phyloP scores from a whole-genome alignment of 2,329 filamentous ascomycete species.

The Penicillium aurantiogriseum region DNA sequence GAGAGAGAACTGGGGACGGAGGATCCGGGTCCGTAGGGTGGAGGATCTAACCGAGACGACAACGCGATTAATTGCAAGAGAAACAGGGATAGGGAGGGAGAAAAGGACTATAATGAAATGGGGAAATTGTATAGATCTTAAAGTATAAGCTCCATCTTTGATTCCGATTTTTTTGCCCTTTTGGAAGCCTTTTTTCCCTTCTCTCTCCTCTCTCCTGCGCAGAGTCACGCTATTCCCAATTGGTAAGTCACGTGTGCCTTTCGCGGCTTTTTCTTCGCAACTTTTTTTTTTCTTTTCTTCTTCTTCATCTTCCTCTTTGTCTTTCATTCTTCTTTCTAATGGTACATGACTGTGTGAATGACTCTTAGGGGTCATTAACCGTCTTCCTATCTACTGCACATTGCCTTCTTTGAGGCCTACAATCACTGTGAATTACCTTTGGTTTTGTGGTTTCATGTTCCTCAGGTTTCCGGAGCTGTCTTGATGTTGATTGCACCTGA shows the following conservation, averaged over 20 bases:
- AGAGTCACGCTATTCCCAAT: conserved; percentile 20
- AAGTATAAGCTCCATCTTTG: conserved; percentile 3
- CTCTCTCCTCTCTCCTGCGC: conserved; percentile 2
- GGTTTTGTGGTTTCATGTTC: not conserved
- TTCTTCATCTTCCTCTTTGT: conserved; percentile 22
- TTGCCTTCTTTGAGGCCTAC: not conserved
- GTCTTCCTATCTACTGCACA: not conserved
- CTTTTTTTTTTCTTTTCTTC: conserved; percentile 9
- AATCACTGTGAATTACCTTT: not conserved
- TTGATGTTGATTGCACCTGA: conserved; percentile 5
- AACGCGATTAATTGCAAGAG: conserved; percentile 7
- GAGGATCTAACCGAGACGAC: conserved; percentile 25
- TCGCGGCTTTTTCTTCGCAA: conserved; percentile 21
- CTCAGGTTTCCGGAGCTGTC: not conserved
- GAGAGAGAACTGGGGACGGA: conserved; percentile 28
- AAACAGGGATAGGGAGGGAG: not conserved
- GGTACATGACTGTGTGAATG: not conserved
- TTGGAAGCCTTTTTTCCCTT: conserved; percentile 3
- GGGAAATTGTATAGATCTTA: conserved; percentile 5
- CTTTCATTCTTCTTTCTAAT: not conserved
- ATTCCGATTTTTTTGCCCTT: not conserved
- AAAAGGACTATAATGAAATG: not conserved
- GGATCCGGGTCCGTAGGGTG: conserved; percentile 27
- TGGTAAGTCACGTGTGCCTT: conserved; percentile 15
- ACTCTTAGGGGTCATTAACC: not conserved